phyloP scores from a whole-genome alignment of 1,284 basidiomycete genomes.

The Stygiomarasmius scandens region DNA sequence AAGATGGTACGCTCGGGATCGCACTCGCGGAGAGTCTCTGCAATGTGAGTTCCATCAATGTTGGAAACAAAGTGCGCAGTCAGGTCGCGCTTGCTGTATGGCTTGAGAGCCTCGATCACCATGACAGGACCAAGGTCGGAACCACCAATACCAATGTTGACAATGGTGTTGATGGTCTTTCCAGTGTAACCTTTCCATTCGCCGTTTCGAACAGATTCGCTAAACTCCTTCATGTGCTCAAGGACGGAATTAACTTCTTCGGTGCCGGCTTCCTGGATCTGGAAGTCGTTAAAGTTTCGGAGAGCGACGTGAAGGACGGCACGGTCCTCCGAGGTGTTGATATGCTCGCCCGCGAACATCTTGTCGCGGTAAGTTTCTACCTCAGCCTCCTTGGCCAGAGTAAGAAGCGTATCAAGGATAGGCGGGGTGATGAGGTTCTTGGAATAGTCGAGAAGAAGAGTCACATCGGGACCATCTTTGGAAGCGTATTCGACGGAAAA shows the following conservation, averaged over 20 bases:
- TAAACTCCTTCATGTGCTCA: conserved; percentile 91
- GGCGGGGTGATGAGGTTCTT: conserved; percentile 95
- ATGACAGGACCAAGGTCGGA: conserved; percentile 98
- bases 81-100: conserved; percentile 89
- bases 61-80: conserved; percentile 93
- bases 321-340: conserved; percentile 97
- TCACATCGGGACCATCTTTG: conserved; percentile 65
- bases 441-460: conserved; percentile 93
- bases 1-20: conserved; percentile 95
- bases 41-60: conserved; percentile 97
- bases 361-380: conserved; percentile 87
- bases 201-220: conserved; percentile 83
- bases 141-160: conserved; percentile 99
- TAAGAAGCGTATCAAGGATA: conserved; percentile 77
- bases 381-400: conserved; percentile 83
- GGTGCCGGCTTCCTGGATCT: conserved; percentile 81
- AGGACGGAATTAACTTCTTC: conserved; percentile 86
- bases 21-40: conserved; percentile 83
- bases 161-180: conserved; percentile 91
- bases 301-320: conserved; percentile 96
- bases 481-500: conserved; percentile 83
- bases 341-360: conserved; percentile 96
- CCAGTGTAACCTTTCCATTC: conserved; percentile 97
- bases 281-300: conserved; percentile 80
- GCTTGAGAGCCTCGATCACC: conserved; percentile 97